Conservation (phyloP, 306 rosid genomes). For the Acacia acuminata region DNA sequence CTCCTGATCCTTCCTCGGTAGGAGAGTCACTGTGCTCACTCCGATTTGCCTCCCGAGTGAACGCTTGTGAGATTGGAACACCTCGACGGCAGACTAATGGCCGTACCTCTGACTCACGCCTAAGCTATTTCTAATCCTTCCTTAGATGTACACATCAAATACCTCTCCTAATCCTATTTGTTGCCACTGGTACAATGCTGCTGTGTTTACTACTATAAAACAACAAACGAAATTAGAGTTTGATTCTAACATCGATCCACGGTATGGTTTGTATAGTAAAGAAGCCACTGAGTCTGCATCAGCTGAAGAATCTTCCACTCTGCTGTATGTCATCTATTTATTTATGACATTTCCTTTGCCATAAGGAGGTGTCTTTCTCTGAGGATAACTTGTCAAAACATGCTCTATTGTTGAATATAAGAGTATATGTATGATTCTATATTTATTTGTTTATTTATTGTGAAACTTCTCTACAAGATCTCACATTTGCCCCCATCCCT, state of each 20-base stretch:
- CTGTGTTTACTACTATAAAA: conserved; percentile 33
- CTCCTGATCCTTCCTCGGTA: conserved; percentile 77
- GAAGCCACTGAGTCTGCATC: conserved; percentile 35
- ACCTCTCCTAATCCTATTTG: conserved; percentile 25
- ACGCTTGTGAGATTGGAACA: conserved; percentile 91
- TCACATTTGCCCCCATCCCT: too few relatives aligned
- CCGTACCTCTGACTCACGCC: conserved; percentile 57
- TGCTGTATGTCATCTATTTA: conserved; percentile 32
- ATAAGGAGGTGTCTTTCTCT: background rate
- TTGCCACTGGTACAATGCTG: conserved; percentile 33
- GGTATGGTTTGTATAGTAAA: conserved; percentile 62
- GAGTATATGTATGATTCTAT: conserved; percentile 7
- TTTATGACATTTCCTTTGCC: conserved; percentile 24
- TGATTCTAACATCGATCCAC: conserved; percentile 75
- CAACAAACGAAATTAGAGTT: conserved; percentile 32
- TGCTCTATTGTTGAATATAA: background rate
- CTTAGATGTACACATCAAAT: conserved; percentile 21
- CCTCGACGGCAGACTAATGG: conserved; percentile 81
- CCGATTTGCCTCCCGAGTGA: conserved; percentile 92
- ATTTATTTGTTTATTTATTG: background rate
- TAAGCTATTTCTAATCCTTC: conserved; percentile 61
- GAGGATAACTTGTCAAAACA: conserved; percentile 1
- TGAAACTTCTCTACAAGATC: background rate
- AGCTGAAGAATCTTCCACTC: conserved; percentile 20
- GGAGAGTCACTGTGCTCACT: conserved; percentile 94